phyloP scores from a whole-genome alignment of 345 rosid species.

The Eucalyptus pauciflora region DNA sequence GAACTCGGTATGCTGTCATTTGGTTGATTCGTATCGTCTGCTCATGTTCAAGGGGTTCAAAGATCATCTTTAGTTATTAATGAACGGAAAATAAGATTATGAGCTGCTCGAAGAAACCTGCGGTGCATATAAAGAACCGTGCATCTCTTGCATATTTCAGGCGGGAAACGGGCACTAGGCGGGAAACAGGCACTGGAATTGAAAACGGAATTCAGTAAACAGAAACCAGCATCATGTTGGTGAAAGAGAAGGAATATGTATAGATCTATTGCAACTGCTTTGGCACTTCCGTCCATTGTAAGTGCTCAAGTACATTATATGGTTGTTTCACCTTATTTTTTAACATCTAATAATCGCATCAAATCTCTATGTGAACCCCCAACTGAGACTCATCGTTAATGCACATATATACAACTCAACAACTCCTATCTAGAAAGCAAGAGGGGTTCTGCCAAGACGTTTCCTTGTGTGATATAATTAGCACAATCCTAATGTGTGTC shows the following conservation, averaged over 20 bases:
- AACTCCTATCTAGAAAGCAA: background rate
- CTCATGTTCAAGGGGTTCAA: background rate
- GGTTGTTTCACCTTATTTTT: background rate
- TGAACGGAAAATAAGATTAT: background rate
- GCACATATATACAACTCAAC: background rate
- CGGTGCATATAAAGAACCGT: background rate
- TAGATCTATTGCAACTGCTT: background rate
- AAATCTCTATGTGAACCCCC: background rate
- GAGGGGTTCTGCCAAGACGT: background rate
- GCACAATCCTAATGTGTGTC: background rate
- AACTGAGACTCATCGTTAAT: background rate
- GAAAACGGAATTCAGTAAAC: background rate
- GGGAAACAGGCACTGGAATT: background rate
- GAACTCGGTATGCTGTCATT: background rate
- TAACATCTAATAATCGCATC: background rate
- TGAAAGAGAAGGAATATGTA: background rate
- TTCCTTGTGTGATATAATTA: background rate
- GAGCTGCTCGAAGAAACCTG: background rate
- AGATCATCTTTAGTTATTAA: background rate
- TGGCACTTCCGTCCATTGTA: background rate
- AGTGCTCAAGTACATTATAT: background rate
- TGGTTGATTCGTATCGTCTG: background rate
- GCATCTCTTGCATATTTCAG: background rate
- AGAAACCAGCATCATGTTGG: background rate
- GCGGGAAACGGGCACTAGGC: background rate